Evolutionary conservation across 2,329 filamentous ascomycete species (phyloP), one percentile per base, ranked within the genome.

Genomic region (Sarocladium brachiariae): DNA sequence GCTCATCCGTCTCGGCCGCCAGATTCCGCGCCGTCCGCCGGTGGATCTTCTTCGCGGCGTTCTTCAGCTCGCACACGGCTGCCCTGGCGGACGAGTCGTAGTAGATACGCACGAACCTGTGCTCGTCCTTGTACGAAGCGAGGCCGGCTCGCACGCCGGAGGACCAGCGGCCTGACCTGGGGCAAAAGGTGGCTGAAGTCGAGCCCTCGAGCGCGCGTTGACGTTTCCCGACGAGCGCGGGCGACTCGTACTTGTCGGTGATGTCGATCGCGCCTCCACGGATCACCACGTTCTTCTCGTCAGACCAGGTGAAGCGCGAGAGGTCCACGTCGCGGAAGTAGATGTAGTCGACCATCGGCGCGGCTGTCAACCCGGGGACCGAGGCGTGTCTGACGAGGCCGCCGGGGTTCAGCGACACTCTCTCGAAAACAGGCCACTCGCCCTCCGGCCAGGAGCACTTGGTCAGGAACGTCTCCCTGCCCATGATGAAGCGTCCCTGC

Each of bases 381-480:
- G 46, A 49, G 25, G 7, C 25, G 33, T 33, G 19, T 16, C 46
- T 35, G 7, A 19, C 25, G 30, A 49, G 46, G 14, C 31, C 46
- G 19, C 30, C 30, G 6, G 46, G 46, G 33, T 39, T 53, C 35
- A 1, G 10, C 6, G 33, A 19, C 14, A 52, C 51, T 18, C 43
- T n/a, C 24, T 52, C 51, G 24, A 56, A 70, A 1, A 62, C 50
- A 0, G 70, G 69, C 46, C 64, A 72, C 10, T 71, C 65, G 1
- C 57, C 61, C 13, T 61, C 52, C 0, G 57, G 51, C 70, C 70
- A 73, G 7, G 57, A 60, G 4, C 71, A 68, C 0, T 67, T 60
- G 0, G 68, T 68, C 58, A 72, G 61, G 18, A 71, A 60, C 0
- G 69, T 70, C 54, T 73, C 70, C 1, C 70, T 62, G n/a, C 66